Base-by-base conservation (phyloP, 2,329 filamentous ascomycete genomes). In the Exserohilum rostratum region DNA sequence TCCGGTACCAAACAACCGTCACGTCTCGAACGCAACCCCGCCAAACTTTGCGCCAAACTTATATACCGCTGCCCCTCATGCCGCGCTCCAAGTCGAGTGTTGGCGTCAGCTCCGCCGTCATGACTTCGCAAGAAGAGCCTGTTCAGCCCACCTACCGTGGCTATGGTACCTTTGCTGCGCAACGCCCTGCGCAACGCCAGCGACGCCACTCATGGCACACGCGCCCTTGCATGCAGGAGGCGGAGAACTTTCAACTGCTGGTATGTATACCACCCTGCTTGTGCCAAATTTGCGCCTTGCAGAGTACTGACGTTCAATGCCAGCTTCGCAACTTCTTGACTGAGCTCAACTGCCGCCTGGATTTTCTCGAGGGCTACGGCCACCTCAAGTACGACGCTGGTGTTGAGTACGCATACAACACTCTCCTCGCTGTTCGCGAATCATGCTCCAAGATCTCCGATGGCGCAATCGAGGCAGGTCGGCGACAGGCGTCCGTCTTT, bases 391-490 rank as follows among this genome's bases (percentile, higher is more conserved):
- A 96, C 64, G 95, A 99, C 74, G 83, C 89, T 39, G 90, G 91
- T 68, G 87, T 98, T 51, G 88, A 90, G 38, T 86, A 90, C 62
- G 91, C 93, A 17, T 96, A 96, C 76, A 83, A 87, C 13, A 96
- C 93, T 0, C 81, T 99, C 1, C 89, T 93, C 69, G 87, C 91
- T 6, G 93, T 99, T 22, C 87, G 93, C 57, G 88, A 91, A 62
- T 87, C 91, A 66, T 99, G 95, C 76, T 91, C 91, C 34, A 87
- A 93, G 61, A 92, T 93, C 17, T 96, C 93, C 0, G 93, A 91
- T 58, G 93, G 95, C 70, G 85, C 97, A 42, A 86, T 98, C 64
- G 95, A 92, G 52, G 90, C 90, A 33, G 93, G 95, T 18, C 88
- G 90, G 47, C 86, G 91, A 61, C 85, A 92, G 57, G 87, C 96